A percentile compares a stretch with the other conserved stretches of the same genome.
phyloP scores from a whole-genome alignment of 805 yeast species.

The Osmozyma mogii region DNA sequence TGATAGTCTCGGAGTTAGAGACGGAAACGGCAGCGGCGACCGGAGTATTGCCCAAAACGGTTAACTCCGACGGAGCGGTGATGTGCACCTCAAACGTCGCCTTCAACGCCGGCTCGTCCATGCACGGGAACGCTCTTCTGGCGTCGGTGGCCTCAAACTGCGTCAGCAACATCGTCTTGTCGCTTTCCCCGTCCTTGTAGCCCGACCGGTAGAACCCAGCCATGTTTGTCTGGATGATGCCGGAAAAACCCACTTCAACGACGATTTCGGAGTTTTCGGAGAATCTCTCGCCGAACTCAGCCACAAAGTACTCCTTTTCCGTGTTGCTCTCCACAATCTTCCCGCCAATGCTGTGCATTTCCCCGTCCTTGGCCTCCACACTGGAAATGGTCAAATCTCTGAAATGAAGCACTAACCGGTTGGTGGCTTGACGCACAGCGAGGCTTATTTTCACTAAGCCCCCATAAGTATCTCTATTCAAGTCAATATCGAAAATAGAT shows the following conservation, averaged over 20 bases:
- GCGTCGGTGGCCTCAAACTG: constrained; percentile 57
- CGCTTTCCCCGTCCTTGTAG: constrained; percentile 31
- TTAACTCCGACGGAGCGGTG: constrained; percentile 22
- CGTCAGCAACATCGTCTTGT: constrained; percentile 38
- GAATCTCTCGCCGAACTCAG: constrained; percentile 41
- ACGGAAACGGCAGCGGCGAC: constrained; percentile 14
- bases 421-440: constrained; percentile 33
- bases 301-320: constrained; percentile 56
- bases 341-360: constrained; percentile 19
- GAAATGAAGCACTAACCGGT: constrained; percentile 41
- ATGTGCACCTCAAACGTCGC: constrained; percentile 46
- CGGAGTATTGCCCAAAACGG: constrained; percentile 46
- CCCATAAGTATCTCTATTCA: constrained; percentile 33
- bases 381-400: constrained; percentile 29
- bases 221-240: constrained; percentile 46
- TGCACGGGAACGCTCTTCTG: constrained; percentile 50
- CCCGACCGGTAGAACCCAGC: constrained; percentile 47
- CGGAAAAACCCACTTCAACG: constrained; percentile 30
- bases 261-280: too few species aligned
- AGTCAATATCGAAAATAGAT: constrained; percentile 52
- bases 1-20: constrained; percentile 18
- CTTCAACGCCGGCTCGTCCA: constrained; percentile 49
- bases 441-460: constrained; percentile 45
- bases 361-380: constrained; percentile 14
- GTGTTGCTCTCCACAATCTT: constrained; percentile 26